Evolutionary conservation across 768 basidiomycete genomes (phyloP).

Genomic region (Pulveroboletus ravenelii): DNA sequence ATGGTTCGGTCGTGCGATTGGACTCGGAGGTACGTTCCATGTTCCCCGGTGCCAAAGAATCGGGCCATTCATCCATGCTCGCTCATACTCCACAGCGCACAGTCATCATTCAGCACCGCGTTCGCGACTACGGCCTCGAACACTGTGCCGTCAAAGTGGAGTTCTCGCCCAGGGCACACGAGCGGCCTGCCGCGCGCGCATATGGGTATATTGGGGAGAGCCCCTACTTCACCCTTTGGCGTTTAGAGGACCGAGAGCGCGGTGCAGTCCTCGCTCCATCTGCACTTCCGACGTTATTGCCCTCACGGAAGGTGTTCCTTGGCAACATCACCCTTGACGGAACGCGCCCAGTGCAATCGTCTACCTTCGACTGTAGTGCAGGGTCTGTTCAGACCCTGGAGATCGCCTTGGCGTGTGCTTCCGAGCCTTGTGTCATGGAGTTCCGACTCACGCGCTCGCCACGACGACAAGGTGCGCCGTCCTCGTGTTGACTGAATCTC

Average conservation of each 20-base stretch:
- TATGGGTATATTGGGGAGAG: conserved; percentile 13
- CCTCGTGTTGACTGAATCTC: not conserved
- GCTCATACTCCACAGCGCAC: conserved; percentile 6
- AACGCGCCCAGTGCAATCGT: conserved; percentile 2
- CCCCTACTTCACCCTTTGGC: conserved; percentile 18
- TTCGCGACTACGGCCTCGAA: conserved; percentile 24
- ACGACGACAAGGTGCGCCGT: conserved; percentile 15
- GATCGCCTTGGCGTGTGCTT: conserved; percentile 17
- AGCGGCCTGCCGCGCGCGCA: conserved; percentile 6
- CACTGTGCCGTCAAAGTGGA: conserved; percentile 13
- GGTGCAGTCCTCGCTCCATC: conserved; percentile 6
- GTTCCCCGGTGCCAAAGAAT: not conserved
- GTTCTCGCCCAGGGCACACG: conserved; percentile 5
- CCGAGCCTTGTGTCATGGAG: conserved; percentile 22
- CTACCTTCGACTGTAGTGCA: conserved; percentile 10
- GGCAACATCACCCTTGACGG: conserved; percentile 17
- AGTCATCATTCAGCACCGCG: conserved; percentile 19
- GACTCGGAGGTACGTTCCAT: conserved; percentile 11
- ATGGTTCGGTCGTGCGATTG: conserved; percentile 20
- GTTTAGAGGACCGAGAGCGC: conserved; percentile 7
- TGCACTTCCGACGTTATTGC: conserved; percentile 9
- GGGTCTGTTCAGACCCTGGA: conserved; percentile 21
- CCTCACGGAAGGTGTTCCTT: conserved; percentile 9
- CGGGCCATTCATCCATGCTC: not conserved
- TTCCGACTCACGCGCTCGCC: conserved; percentile 16